These are phyloP conservation scores for Macrophomina tecta DNA, from an alignment of 2,329 filamentous ascomycete species.

Conservation along the genomic window DNA sequence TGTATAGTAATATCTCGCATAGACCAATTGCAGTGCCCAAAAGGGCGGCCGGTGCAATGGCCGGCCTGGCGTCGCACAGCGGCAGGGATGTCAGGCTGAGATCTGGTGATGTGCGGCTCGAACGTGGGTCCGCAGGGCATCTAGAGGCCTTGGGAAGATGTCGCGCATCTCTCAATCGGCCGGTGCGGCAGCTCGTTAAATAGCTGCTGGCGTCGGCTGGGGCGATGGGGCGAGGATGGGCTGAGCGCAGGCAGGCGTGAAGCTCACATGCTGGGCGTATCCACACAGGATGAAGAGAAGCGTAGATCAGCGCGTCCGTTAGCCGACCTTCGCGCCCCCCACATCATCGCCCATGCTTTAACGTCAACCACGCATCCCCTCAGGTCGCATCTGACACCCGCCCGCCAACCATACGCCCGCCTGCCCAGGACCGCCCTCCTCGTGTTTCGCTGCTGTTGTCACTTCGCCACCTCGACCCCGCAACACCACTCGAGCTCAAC, in stretches of 20 bases:
- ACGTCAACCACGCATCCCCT: constrained; percentile 28
- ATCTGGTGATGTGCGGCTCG: constrained; percentile 22
- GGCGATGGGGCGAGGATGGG: constrained; percentile 22
- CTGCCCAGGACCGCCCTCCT: neutral
- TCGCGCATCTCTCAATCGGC: neutral
- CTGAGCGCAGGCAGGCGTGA: constrained; percentile 1
- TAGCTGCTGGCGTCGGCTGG: constrained; percentile 1
- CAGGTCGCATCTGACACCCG: constrained; percentile 9
- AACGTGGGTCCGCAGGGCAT: constrained; percentile 1
- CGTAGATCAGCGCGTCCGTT: constrained; percentile 22
- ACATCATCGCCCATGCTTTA: constrained; percentile 27
- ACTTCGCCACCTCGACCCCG: constrained; percentile 26
- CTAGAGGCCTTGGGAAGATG: neutral
- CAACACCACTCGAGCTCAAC: constrained; percentile 24
- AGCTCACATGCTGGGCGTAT: constrained; percentile 8
- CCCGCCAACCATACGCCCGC: constrained; percentile 19
- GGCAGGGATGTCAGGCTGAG: constrained; percentile 22
- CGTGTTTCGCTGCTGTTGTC: constrained; percentile 7
- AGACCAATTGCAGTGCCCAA: neutral
- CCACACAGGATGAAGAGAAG: constrained; percentile 22
- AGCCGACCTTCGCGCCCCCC: constrained; percentile 24
- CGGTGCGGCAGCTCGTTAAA: constrained; percentile 12
- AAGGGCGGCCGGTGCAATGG: neutral
- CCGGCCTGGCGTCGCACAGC: constrained; percentile 23
- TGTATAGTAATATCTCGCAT: neutral